Evolutionary conservation across 139 green algal genomes (phyloP), one percentile per base, ranked within the genome.

Genomic region (Picochlorum costavermella): DNA sequence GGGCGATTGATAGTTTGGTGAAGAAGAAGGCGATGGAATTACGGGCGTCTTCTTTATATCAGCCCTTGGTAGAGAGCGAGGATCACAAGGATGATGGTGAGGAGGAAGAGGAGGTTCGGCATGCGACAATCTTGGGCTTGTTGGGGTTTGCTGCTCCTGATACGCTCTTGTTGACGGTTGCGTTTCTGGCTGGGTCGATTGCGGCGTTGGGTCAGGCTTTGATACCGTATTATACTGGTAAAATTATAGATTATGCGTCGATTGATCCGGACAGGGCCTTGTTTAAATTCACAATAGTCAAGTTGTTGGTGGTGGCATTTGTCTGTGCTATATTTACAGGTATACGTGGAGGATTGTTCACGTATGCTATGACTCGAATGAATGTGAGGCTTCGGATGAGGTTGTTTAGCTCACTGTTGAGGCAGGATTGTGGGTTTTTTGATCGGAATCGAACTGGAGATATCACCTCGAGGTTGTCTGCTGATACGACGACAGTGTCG

Each of bases 381-480:
- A 80, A 80, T 23, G 50, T 76, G 4, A 61, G 67, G 30, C 67
- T 72, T 6, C 69, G 79, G 11, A 72, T 50, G n/a, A 9, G 10
- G 1, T 73, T 90, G 13, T 90, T 88, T 62, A 43, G 61, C 17
- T 65, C 76, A 3, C 73, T 92, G 44, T 62, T 91, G 62, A n/a
- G 59, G 6, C 86, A 93, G 79, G 88, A 96, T 44, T 69, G 83
- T 4, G 86, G 63, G 0, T 96, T 89, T 66, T 96, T 86, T 51
- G 87, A 94, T 75, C 77, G 63, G 4, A 82, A 68, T 13, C 78
- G 79, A 29, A 89, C 81, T 13, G 88, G 85, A 45, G 70, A 70
- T 55, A 55, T 83, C 60, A 64, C 80, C 36, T 75, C 53, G 51
- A 70, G 88, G 0, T 77, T 96, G 40, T 67, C 74, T 1, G 72